Base-by-base conservation (phyloP, 306 rosid species). In the Begonia loranthoides region DNA sequence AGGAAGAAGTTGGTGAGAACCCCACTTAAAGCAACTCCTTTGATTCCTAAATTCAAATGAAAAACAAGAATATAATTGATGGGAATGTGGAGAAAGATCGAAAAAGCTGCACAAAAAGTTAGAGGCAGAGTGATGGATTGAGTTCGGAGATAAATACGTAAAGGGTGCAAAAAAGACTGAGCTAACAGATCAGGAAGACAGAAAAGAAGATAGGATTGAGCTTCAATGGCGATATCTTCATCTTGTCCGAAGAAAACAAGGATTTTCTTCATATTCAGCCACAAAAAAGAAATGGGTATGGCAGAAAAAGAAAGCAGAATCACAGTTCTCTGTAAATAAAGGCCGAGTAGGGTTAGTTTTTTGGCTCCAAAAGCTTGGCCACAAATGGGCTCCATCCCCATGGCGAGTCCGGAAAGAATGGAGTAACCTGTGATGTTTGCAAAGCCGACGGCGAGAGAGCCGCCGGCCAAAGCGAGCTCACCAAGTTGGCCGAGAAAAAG, bases 381-480 rank as follows among this genome's bases (percentile, higher is more conserved):
- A 34, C 94, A 89, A 63, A 89, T 76, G 4, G 97, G 94, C 38
- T 85, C 95, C 94, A 90, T 90, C n/a, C 95, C 95, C 14, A 82
- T 67, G 10, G 95, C 94, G 0, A 90, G 81, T 10, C 97, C 97
- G 1, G 95, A 80, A 45, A 90, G 85, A 15, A 90, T 76, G 1
- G 95, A 90, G 65, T 90, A 90, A 12, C 97, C 97, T 11, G 94
- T 82, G 74, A 90, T 90, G 85, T 82, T 85, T 9, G 94, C 94
- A 9, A 90, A 90, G 13, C 85, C 94, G 13, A 82, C 38, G 1
- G 94, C 97, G 0, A 85, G 75, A 3, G 97, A 82, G 1, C 97
- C 97, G 12, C 92, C 97, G 2, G 97, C 97, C 13, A 90, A 70
- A 36, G 90, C 73, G 0, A 85, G 77, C 45, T 85, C 85, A 1